Evolutionary conservation across 108 stramenopile genomes (phyloP), one percentile per base, ranked within the genome.

Genomic region (Fragilariopsis cylindrus): DNA sequence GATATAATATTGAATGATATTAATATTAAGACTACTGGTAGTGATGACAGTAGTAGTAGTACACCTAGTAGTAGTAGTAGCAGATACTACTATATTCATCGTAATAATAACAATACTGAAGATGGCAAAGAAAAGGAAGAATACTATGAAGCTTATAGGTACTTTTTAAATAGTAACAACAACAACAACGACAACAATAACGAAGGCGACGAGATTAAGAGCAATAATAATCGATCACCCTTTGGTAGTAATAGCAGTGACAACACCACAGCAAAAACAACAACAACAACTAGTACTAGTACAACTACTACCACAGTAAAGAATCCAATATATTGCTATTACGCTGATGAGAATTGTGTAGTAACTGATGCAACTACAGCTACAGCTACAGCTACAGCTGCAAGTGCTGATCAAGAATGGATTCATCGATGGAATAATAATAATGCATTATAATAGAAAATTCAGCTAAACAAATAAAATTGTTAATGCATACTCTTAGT

Each of bases 1-100:
- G 71, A 52, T 47, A 16, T 40, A n/a, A 52, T 77, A 42, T 30
- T 72, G 60, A 40, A 64, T 6, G 71, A 77, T 39, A 15, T 71
- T 4, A 71, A 60, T 15, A 41, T 60, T 16, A 4, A 5, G 4
- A 42, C 53, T n/a, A 21, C 72, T 7, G 39, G 71, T 21, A 15
- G 0, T 11, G 76, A 77, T 72, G 42, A 40, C 3, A 71, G 70
- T 15, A 41, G 76, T 16, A 4, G 4, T 6, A 42, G 48, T n/a
- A 21, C 72, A 30, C 1, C 2, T 30, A 1, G 21, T 30, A 30
- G 21, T 30, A 30, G 30, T 30, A 30, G 30, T 30, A 30, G 30
- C 30, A 30, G 30, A 2, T 30, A 30, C 30, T 30, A 30, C 30
- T 30, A 30, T 30, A 30, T 30, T 30, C 30, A 30, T 30, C 30